Percentiles rank a stretch among this genome's conserved stretches.
Conservation (phyloP, 108 stramenopile species). For the Licmophora abbreviata region DNA sequence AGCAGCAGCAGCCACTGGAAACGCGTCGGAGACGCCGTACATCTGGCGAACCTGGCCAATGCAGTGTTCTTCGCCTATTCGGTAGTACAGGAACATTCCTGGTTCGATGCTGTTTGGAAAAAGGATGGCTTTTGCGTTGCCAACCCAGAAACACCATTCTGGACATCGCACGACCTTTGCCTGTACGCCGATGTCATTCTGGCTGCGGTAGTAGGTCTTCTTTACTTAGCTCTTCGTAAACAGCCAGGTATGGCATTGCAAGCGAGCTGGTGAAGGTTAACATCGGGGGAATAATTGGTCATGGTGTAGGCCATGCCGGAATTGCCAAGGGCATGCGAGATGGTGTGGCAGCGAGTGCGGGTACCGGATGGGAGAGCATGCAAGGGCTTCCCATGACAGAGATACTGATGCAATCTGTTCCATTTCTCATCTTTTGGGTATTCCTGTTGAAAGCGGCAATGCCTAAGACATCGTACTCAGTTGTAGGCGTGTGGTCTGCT, state of each 20-base stretch:
- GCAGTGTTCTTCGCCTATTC: background rate
- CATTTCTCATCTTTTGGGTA: constrained; percentile 13
- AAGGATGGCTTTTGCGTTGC: background rate
- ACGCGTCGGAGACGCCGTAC: background rate
- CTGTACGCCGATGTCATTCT: background rate
- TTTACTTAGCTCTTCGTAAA: background rate
- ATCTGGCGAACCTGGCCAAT: background rate
- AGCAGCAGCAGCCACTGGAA: background rate
- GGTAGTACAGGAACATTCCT: background rate
- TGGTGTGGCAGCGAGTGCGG: background rate
- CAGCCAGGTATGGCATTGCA: background rate
- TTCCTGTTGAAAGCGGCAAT: constrained; percentile 8
- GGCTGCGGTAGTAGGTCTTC: background rate
- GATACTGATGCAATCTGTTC: background rate
- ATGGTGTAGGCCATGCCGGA: constrained; percentile 14
- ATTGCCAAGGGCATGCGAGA: constrained; percentile 9
- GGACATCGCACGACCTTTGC: background rate
- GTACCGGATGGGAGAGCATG: constrained; percentile 4
- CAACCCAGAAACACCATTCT: background rate
- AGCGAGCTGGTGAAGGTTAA: background rate
- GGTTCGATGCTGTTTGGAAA: background rate
- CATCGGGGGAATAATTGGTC: constrained; percentile 9
- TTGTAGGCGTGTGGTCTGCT: background rate
- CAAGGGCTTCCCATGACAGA: background rate
- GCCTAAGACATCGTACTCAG: constrained; percentile 6